Conservation (phyloP, 169 alveolate genomes). For the Babesia caballi region DNA sequence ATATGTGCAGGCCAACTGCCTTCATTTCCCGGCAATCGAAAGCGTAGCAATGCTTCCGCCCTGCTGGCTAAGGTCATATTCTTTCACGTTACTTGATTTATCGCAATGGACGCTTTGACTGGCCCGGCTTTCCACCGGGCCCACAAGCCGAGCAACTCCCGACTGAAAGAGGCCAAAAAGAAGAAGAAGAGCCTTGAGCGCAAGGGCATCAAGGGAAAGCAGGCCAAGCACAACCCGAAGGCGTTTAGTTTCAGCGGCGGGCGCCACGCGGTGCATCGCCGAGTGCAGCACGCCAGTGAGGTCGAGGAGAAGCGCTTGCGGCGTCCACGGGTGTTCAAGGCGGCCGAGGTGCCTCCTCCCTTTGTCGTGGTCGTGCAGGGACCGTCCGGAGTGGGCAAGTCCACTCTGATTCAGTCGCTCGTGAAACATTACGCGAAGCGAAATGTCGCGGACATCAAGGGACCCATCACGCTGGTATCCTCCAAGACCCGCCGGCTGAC, state of each 20-base stretch:
- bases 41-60: no score
- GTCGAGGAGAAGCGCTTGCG: constrained; percentile 81
- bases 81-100: no score
- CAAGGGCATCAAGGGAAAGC: constrained; percentile 31
- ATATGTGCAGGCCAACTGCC: no score
- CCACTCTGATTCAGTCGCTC: constrained; percentile 94
- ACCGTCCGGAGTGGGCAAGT: constrained; percentile 92
- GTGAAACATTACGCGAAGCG: constrained; percentile 92
- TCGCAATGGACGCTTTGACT: constrained; percentile 38
- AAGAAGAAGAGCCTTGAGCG: constrained; percentile 36
- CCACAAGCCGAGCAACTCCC: constrained; percentile 54
- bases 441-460: constrained; percentile 76
- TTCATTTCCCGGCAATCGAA: no score
- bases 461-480: constrained; percentile 95
- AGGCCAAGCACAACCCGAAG: constrained; percentile 82
- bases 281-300: constrained; percentile 86
- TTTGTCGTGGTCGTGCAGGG: constrained; percentile 92
- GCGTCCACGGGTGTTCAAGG: constrained; percentile 78
- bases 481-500: constrained; percentile 92
- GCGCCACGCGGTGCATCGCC: constrained; percentile 82
- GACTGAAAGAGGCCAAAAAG: constrained; percentile 18
- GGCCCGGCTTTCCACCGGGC: constrained; percentile 1
- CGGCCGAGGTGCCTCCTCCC: constrained; percentile 86
- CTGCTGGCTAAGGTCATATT: no score
- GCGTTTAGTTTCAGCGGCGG: constrained; percentile 94